Evolutionary conservation across 495 filamentous ascomycete genomes (phyloP).

Genomic region (Geoglossum glabrum): DNA sequence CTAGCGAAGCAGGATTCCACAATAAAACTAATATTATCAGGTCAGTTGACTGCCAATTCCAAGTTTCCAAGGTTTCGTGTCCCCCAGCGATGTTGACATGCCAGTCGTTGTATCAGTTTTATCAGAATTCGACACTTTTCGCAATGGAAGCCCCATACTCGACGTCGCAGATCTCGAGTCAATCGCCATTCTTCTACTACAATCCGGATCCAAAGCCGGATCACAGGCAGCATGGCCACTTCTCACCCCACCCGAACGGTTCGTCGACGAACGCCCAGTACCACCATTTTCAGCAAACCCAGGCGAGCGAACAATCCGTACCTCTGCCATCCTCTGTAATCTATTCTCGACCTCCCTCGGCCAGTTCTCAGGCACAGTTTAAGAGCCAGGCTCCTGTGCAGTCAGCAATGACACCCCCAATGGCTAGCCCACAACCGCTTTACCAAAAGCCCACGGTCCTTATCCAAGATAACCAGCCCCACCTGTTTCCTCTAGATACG

Average conservation of each 20-base stretch:
- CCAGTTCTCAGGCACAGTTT: constrained; percentile 35
- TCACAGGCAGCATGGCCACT: constrained; percentile 61
- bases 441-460: constrained; percentile 58
- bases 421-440: constrained; percentile 58
- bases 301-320: constrained; percentile 6
- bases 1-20: neutral
- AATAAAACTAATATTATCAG: neutral
- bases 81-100: neutral
- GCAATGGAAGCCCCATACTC: constrained; percentile 39
- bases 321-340: constrained; percentile 22
- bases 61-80: neutral
- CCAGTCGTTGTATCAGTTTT: neutral
- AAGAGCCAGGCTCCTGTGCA: constrained; percentile 25
- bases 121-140: neutral
- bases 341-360: constrained; percentile 55
- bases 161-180: constrained; percentile 40
- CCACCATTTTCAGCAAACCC: constrained; percentile 18
- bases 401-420: constrained; percentile 27
- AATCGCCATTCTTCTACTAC: constrained; percentile 83
- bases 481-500: constrained; percentile 59
- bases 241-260: constrained; percentile 48
- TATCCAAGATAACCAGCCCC: constrained; percentile 46
- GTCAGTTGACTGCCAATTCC: neutral
- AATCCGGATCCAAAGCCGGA: constrained; percentile 56
- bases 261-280: neutral